Base-by-base conservation (phyloP, 768 basidiomycete species). In the Lactifluus rugatus region DNA sequence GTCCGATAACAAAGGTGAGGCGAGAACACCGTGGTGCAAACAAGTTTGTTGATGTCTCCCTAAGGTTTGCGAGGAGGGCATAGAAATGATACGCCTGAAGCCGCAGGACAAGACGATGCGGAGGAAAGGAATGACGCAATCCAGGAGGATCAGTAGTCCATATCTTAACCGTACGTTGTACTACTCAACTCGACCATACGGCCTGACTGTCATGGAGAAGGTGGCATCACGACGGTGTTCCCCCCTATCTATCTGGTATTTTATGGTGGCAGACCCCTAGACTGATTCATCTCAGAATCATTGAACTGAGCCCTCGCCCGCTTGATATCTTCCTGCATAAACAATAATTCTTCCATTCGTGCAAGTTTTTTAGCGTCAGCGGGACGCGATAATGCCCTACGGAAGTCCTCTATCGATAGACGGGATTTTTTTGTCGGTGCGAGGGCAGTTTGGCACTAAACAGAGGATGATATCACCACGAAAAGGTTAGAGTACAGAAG, bases 241-340 rank as follows among this genome's bases (percentile, higher is more conserved):
- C 19, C 7, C 53, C 45, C 58, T 48, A 46, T 51, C 48, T 26
- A 21, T n/a, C n/a, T n/a, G n/a, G n/a, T n/a, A 48, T 54, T 44
- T 57, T 48, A 68, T n/a, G 62, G 46, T 70, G 71, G 78, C 64
- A 78, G 77, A 50, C 79, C 78, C 60, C 66, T 77, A 50, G 80
- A 69, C 56, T 76, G 72, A 28, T 69, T 73, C 66, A 76, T 74
- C 59, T 79, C 79, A 46, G 74, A 74, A 62, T 78, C 78, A 52
- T 83, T 81, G 62, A 92, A 92, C 66, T 90, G 85, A 11, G 83
- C 83, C 46, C 86, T 80, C 4, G 90, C 92, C 9, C 90, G 83
- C 69, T 92, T 89, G 71, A 94, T 93, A 65, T 93, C 92, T 68
- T 92, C 90, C 68, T 93, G 89, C 87, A 93, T 91, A 75, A 91